Evolutionary conservation across 441 rosid species (phyloP).

Genomic region (Populus trichocarpa): DNA sequence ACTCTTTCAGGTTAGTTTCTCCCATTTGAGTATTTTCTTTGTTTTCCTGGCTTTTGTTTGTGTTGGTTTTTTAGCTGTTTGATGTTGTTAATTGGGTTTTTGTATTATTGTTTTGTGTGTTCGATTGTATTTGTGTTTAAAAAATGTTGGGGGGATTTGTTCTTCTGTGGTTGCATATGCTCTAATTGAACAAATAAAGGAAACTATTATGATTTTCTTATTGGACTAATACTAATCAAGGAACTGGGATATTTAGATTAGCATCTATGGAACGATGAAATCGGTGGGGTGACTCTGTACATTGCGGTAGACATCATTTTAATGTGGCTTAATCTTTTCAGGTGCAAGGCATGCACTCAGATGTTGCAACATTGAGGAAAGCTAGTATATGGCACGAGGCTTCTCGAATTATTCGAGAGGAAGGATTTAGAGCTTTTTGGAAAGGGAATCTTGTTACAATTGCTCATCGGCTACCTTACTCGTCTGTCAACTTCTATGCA

Average conservation of each 20-base stretch:
- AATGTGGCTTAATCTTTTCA: conserved; percentile 17
- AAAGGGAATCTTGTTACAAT: conserved; percentile 93
- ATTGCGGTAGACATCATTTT: conserved; percentile 3
- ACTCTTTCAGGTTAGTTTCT: conserved; percentile 64
- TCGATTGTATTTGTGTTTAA: background rate
- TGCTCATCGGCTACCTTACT: conserved; percentile 85
- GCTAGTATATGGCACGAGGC: conserved; percentile 87
- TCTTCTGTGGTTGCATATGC: background rate
- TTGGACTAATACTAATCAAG: background rate
- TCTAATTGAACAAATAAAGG: background rate
- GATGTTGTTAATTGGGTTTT: background rate
- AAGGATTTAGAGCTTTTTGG: conserved; percentile 90
- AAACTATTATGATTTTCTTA: background rate
- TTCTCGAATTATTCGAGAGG: conserved; percentile 79
- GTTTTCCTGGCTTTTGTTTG: background rate
- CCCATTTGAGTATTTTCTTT: background rate
- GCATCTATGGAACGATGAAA: background rate
- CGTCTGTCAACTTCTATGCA: conserved; percentile 80
- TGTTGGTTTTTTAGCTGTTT: background rate
- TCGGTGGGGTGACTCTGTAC: background rate
- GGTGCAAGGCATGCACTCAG: conserved; percentile 96
- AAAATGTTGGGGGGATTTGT: background rate
- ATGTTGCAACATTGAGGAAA: conserved; percentile 59
- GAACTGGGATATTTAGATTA: background rate
- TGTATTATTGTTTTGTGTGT: background rate